Evolutionary conservation across 768 basidiomycete genomes (phyloP).

Genomic region (Phallus indusiatus): DNA sequence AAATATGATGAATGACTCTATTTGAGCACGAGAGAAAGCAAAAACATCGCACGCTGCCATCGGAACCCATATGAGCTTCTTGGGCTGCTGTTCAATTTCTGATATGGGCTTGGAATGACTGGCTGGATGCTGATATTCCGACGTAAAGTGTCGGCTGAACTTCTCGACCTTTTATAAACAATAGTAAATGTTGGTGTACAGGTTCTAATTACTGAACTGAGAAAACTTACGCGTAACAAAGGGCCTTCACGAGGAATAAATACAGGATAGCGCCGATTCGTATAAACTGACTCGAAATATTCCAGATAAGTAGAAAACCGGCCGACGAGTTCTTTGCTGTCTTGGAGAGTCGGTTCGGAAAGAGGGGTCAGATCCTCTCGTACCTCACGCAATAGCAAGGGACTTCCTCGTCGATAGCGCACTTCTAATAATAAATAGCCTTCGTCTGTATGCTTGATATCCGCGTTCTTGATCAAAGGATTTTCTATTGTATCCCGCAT

Average conservation of each 20-base stretch:
- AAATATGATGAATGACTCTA: slow-evolving; percentile 43
- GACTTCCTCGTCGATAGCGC: slow-evolving; percentile 43
- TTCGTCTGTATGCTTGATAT: slow-evolving; percentile 47
- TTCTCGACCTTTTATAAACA: slow-evolving; percentile 3
- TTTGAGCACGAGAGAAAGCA: slow-evolving; percentile 41
- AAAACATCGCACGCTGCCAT: slow-evolving; percentile 43
- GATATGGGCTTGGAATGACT: not conserved
- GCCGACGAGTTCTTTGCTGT: not conserved
- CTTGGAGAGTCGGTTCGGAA: slow-evolving; percentile 33
- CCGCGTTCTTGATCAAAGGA: slow-evolving; percentile 44
- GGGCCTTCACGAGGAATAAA: slow-evolving; percentile 3
- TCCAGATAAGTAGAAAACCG: slow-evolving; percentile 3
- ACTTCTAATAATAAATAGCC: slow-evolving; percentile 47
- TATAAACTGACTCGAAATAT: not conserved
- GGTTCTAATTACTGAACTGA: not conserved
- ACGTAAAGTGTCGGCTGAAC: slow-evolving; percentile 4
- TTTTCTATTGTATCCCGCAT: slow-evolving; percentile 42
- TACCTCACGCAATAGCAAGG: slow-evolving; percentile 45
- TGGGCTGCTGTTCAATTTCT: not conserved
- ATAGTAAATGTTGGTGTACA: not conserved
- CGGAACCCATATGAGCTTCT: slow-evolving; percentile 25
- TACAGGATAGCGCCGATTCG: not conserved
- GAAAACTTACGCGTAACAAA: not conserved
- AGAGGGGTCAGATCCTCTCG: slow-evolving; percentile 58
- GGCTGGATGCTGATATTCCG: not conserved